A percentile compares a stretch with the other conserved stretches of the same genome.
These are phyloP conservation scores for Sordaria brevicollis DNA, from an alignment of 495 filamentous ascomycete genomes.

Conservation along the genomic window DNA sequence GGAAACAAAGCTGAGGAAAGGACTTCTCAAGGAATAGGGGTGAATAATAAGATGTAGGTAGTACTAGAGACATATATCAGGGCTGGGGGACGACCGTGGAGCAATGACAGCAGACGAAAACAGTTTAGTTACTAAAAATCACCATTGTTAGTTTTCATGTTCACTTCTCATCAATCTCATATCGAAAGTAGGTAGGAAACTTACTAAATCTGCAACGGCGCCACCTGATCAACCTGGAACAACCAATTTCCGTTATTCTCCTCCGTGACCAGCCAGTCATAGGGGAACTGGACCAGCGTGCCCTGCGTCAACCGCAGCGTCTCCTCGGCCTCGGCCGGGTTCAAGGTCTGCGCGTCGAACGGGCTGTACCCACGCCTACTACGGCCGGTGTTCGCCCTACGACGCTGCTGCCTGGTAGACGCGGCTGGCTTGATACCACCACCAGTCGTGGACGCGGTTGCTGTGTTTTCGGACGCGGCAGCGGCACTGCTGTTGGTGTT, in stretches of 20 bases:
- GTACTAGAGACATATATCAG: too few relatives aligned
- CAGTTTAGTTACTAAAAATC: background rate
- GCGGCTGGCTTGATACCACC: constrained; percentile 10
- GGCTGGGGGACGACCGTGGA: too few relatives aligned
- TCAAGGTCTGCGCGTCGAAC: constrained; percentile 61
- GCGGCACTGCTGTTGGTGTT: constrained; percentile 3
- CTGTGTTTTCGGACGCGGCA: background rate
- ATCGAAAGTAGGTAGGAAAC: constrained; percentile 34
- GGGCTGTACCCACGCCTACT: constrained; percentile 58
- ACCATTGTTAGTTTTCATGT: background rate
- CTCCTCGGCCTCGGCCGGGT: constrained; percentile 63
- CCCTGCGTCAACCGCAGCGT: constrained; percentile 78
- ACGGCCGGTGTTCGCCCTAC: constrained; percentile 67
- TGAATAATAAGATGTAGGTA: background rate
- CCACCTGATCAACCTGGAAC: constrained; percentile 90
- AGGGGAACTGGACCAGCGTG: constrained; percentile 81
- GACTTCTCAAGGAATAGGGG: background rate
- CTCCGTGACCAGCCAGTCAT: constrained; percentile 87
- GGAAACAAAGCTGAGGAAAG: background rate
- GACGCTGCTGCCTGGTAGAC: constrained; percentile 36
- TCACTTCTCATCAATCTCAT: background rate
- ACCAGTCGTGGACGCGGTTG: background rate
- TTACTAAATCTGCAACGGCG: constrained; percentile 96
- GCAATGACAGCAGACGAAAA: too few relatives aligned
- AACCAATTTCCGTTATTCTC: constrained; percentile 93